phyloP scores from a whole-genome alignment of 139 green algal genomes.

The Chlamydomonas sp. region DNA sequence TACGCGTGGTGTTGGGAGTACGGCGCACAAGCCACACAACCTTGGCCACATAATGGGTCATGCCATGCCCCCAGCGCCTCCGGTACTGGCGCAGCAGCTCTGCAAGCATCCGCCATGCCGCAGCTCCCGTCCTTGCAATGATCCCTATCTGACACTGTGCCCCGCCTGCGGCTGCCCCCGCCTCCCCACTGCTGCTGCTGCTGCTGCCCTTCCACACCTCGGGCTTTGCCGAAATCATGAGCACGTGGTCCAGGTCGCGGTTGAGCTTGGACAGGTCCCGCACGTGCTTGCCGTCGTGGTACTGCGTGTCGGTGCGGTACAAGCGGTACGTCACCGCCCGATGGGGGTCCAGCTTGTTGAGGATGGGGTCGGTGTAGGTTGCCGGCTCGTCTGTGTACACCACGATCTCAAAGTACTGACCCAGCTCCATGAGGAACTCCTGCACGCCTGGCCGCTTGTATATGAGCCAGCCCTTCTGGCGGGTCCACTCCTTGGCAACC shows the following conservation, averaged over 20 bases:
- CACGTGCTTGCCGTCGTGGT: constrained; percentile 88
- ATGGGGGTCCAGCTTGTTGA: constrained; percentile 92
- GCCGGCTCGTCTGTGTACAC: constrained; percentile 90
- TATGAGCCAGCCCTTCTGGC: constrained; percentile 76
- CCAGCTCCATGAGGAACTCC: constrained; percentile 89
- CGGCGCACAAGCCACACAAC: too few species aligned
- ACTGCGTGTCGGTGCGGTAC: constrained; percentile 93
- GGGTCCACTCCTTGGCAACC: constrained; percentile 93
- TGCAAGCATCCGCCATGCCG: too few species aligned
- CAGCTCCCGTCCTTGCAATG: too few species aligned
- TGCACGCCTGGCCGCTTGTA: constrained; percentile 92
- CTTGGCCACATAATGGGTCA: too few species aligned
- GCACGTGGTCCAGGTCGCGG: constrained; percentile 79
- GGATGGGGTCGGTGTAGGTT: constrained; percentile 91
- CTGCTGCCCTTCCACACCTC: constrained; percentile 4
- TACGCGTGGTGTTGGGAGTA: too few species aligned
- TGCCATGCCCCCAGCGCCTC: too few species aligned
- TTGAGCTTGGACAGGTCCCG: constrained; percentile 96
- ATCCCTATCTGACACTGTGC: too few species aligned
- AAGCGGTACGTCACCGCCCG: constrained; percentile 63
- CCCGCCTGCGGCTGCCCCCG: too few species aligned
- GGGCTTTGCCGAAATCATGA: constrained; percentile 50
- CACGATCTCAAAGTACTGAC: constrained; percentile 91
- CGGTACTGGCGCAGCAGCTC: too few species aligned
- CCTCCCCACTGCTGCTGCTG: too few species aligned